Percentiles rank a stretch among this genome's conserved stretches.
These are phyloP conservation scores for Ophiocordyceps camponoti-leonardi DNA, from an alignment of 2,329 filamentous ascomycete genomes.

Conservation along the genomic window DNA sequence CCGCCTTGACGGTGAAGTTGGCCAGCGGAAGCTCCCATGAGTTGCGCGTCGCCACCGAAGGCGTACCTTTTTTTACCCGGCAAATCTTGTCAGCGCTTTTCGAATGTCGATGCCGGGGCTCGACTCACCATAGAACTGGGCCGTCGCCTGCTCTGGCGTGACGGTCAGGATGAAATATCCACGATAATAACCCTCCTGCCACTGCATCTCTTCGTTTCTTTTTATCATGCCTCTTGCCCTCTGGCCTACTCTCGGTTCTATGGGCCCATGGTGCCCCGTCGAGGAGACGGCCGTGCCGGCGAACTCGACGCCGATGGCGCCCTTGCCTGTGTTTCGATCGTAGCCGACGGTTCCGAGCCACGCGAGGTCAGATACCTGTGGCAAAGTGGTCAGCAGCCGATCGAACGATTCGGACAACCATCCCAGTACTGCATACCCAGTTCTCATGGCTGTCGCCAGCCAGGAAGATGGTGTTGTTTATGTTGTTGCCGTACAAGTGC, in stretches of 20 bases:
- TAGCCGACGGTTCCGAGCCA: slow-evolving; percentile 39
- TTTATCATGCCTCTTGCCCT: slow-evolving; percentile 22
- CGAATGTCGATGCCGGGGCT: background rate
- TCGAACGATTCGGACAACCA: background rate
- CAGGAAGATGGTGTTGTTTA: slow-evolving; percentile 57
- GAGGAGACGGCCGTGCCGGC: slow-evolving; percentile 51
- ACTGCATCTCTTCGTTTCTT: slow-evolving; percentile 48
- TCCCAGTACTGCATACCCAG: slow-evolving; percentile 28
- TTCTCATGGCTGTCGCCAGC: slow-evolving; percentile 53
- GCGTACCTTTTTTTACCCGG: slow-evolving; percentile 18
- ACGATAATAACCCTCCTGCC: slow-evolving; percentile 57
- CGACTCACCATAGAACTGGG: slow-evolving; percentile 42
- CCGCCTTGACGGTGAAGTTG: slow-evolving; percentile 49
- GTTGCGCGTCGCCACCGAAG: slow-evolving; percentile 41
- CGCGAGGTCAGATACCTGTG: slow-evolving; percentile 26
- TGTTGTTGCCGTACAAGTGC: slow-evolving; percentile 48
- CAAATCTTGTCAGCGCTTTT: background rate
- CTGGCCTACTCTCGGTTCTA: slow-evolving; percentile 33
- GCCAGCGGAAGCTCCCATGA: slow-evolving; percentile 48
- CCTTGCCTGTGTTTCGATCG: slow-evolving; percentile 31
- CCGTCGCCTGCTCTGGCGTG: slow-evolving; percentile 37
- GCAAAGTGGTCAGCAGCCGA: background rate
- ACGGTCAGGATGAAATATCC: slow-evolving; percentile 54
- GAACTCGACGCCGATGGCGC: slow-evolving; percentile 44
- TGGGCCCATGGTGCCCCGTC: slow-evolving; percentile 38